phyloP scores from a whole-genome alignment of 352 stramenopile species.

The Phytophthora chlamydospora region DNA sequence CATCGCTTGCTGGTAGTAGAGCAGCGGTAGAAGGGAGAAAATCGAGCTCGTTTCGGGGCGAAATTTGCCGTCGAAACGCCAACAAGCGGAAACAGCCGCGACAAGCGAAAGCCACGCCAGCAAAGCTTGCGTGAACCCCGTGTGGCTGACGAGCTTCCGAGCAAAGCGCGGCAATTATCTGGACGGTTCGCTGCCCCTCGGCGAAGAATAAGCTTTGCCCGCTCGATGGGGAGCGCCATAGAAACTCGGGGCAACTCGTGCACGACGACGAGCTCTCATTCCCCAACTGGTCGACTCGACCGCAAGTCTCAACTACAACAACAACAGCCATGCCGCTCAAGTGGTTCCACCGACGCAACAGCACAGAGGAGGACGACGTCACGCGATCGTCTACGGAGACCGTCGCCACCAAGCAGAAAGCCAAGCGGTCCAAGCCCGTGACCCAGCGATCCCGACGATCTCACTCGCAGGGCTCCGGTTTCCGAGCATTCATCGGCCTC shows the following conservation, averaged over 20 bases:
- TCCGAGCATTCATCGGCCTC: slow-evolving; percentile 21
- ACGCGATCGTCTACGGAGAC: slow-evolving; percentile 9
- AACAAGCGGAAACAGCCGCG: slow-evolving; percentile 27
- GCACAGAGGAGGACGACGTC: slow-evolving; percentile 17
- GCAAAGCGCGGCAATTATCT: slow-evolving; percentile 7
- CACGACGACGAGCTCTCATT: slow-evolving; percentile 15
- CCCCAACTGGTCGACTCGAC: slow-evolving; percentile 13
- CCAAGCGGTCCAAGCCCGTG: slow-evolving; percentile 13
- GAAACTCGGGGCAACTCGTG: slow-evolving; percentile 8
- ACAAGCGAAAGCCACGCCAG: slow-evolving; percentile 20
- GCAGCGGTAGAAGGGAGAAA: too few species aligned
- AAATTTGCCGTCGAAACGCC: not conserved
- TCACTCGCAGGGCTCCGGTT: slow-evolving; percentile 23
- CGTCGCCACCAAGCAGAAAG: slow-evolving; percentile 15
- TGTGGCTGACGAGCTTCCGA: slow-evolving; percentile 14
- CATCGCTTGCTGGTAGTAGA: too few species aligned
- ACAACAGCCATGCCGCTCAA: slow-evolving; percentile 27
- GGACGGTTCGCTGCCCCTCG: slow-evolving; percentile 11
- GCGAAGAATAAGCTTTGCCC: slow-evolving; percentile 29
- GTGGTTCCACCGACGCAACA: slow-evolving; percentile 33
- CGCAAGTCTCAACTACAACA: slow-evolving; percentile 17
- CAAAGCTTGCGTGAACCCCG: slow-evolving; percentile 10
- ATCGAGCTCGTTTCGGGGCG: too few species aligned
- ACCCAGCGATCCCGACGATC: slow-evolving; percentile 15
- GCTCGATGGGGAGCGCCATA: slow-evolving; percentile 21